A percentile compares a stretch with the other conserved stretches of the same genome.
phyloP scores from a whole-genome alignment of 2,329 filamentous ascomycete species.

The Claviceps lovelessii region DNA sequence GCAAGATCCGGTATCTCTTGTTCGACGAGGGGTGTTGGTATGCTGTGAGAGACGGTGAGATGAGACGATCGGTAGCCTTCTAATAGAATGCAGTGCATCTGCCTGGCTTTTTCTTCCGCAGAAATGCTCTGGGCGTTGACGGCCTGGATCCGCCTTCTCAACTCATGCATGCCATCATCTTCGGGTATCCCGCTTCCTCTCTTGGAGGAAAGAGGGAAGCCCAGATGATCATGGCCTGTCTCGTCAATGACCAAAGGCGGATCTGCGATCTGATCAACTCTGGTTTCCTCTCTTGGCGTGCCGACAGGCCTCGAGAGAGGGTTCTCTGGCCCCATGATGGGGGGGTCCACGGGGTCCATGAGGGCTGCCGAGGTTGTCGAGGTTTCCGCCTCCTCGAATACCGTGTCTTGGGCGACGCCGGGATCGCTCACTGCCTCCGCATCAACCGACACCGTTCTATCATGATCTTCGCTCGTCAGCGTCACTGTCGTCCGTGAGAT shows the following conservation, averaged over 20 bases:
- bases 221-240: slow-evolving; percentile 19
- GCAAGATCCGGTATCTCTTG: slow-evolving; percentile 12
- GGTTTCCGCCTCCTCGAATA: slow-evolving; percentile 2
- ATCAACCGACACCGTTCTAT: slow-evolving; percentile 8
- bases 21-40: slow-evolving; percentile 6
- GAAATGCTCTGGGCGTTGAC: slow-evolving; percentile 50
- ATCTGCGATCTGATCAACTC: slow-evolving; percentile 15
- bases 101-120: slow-evolving; percentile 50
- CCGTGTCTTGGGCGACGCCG: slow-evolving; percentile 9
- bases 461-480: slow-evolving; percentile 22
- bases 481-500: slow-evolving; percentile 27
- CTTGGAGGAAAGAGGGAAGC: slow-evolving; percentile 17
- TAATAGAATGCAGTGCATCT: slow-evolving; percentile 57
- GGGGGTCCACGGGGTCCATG: background rate
- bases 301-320: slow-evolving; percentile 17
- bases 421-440: slow-evolving; percentile 16
- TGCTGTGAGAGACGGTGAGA: slow-evolving; percentile 2
- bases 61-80: slow-evolving; percentile 45
- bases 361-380: background rate
- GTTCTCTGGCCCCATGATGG: slow-evolving; percentile 12
- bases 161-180: slow-evolving; percentile 61
- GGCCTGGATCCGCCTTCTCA: slow-evolving; percentile 52
- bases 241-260: slow-evolving; percentile 11
- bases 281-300: slow-evolving; percentile 21
- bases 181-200: slow-evolving; percentile 41